These are phyloP conservation scores for Elsinoe fawcettii DNA, from an alignment of 2,329 filamentous ascomycete genomes.

Conservation along the genomic window DNA sequence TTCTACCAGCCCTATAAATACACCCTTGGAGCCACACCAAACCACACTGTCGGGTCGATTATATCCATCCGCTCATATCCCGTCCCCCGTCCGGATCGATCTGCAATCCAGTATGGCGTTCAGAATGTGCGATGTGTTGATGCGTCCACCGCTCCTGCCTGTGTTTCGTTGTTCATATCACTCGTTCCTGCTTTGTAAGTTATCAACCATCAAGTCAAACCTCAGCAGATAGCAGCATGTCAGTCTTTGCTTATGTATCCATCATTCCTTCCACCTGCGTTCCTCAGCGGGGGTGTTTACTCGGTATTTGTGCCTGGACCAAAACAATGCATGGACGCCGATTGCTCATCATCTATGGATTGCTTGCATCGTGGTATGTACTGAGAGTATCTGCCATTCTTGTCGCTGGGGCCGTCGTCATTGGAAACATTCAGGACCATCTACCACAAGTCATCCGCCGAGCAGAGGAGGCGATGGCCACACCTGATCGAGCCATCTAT, in stretches of 20 bases:
- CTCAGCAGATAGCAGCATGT: neutral
- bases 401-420: neutral
- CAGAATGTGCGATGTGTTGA: neutral
- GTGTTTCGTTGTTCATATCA: neutral
- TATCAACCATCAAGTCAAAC: neutral
- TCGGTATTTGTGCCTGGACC: too few relatives aligned
- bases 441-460: neutral
- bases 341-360: neutral
- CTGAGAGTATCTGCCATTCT: neutral
- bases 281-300: neutral
- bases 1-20: neutral
- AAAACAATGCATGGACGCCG: neutral
- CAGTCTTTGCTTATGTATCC: neutral
- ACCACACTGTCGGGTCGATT: conserved; percentile 8
- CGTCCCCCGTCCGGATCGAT: neutral
- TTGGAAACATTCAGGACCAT: neutral
- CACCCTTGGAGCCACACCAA: neutral
- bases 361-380: conserved; percentile 8
- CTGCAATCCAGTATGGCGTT: neutral
- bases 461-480: neutral
- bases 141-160: neutral
- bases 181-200: neutral
- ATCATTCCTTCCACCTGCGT: conserved; percentile 1
- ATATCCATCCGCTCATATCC: neutral
- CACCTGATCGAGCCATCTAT: neutral